Evolutionary conservation across 1,139 yeast genomes (phyloP).

Genomic region (Magnusiomyces sp.): DNA sequence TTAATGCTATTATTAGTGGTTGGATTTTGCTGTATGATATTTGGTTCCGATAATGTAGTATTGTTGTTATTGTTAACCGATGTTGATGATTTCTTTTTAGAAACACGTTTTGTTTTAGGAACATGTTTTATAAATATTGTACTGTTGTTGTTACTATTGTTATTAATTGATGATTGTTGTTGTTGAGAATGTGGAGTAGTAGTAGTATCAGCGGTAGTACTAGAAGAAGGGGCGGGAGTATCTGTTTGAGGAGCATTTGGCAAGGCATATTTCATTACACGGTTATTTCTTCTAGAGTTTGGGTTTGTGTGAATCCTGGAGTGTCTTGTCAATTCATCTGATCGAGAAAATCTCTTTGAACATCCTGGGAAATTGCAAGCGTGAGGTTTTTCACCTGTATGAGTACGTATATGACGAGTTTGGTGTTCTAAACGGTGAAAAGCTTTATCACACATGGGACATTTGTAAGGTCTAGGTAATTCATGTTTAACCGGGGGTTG

Average conservation of each 20-base stretch:
- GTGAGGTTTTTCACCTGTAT: constrained; percentile 94
- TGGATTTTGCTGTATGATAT: too few relatives aligned
- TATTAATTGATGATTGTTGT: constrained; percentile 9
- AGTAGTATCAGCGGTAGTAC: not conserved
- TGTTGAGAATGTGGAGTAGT: not conserved
- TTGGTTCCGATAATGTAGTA: too few relatives aligned
- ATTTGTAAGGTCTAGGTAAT: constrained; percentile 67
- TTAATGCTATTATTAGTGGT: not conserved
- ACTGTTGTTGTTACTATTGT: constrained; percentile 27
- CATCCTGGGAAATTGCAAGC: constrained; percentile 85
- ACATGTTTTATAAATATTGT: constrained; percentile 6
- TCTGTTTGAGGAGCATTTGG: constrained; percentile 12
- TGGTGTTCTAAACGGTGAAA: constrained; percentile 90
- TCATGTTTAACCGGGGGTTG: constrained; percentile 24
- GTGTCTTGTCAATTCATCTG: constrained; percentile 89
- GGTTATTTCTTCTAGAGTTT: constrained; percentile 47
- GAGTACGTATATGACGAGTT: constrained; percentile 89
- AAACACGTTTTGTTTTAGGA: constrained; percentile 3
- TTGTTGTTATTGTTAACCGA: too few relatives aligned
- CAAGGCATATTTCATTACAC: constrained; percentile 23
- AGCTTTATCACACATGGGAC: constrained; percentile 87
- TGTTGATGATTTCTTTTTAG: not conserved
- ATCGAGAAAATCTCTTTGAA: constrained; percentile 71
- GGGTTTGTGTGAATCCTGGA: constrained; percentile 81
- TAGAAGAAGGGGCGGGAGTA: not conserved